phyloP scores from a whole-genome alignment of 306 rosid species.

The Cucurbita ficifolia region DNA sequence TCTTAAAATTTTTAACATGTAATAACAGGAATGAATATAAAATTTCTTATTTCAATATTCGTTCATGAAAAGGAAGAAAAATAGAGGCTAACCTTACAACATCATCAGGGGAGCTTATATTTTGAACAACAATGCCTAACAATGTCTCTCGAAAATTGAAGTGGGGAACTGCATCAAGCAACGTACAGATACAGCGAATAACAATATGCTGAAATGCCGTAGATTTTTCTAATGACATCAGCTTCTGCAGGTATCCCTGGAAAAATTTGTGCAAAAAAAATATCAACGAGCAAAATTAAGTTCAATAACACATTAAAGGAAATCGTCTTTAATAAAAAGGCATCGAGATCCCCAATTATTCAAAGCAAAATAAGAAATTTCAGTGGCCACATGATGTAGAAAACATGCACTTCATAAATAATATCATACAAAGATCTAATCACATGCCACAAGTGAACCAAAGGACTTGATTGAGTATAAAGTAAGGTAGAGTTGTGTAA shows the following conservation, averaged over 20 bases:
- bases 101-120: constrained; percentile 54
- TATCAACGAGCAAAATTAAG: neutral
- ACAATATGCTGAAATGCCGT: constrained; percentile 53
- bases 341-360: neutral
- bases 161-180: constrained; percentile 82
- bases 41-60: neutral
- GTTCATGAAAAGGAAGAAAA: neutral
- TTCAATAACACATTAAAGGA: neutral
- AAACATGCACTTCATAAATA: neutral
- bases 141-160: constrained; percentile 79
- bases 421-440: neutral
- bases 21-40: too few species aligned
- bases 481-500: neutral
- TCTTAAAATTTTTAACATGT: neutral
- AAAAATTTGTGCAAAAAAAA: neutral
- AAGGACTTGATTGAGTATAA: neutral
- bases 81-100: constrained; percentile 48
- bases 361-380: neutral
- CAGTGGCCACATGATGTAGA: neutral
- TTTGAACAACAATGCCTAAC: constrained; percentile 52
- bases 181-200: constrained; percentile 60
- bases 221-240: constrained; percentile 49
- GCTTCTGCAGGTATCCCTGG: constrained; percentile 72
- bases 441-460: neutral
- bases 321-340: neutral